These are phyloP conservation scores for Lablab purpureus DNA, from an alignment of 306 rosid species.

Conservation along the genomic window DNA sequence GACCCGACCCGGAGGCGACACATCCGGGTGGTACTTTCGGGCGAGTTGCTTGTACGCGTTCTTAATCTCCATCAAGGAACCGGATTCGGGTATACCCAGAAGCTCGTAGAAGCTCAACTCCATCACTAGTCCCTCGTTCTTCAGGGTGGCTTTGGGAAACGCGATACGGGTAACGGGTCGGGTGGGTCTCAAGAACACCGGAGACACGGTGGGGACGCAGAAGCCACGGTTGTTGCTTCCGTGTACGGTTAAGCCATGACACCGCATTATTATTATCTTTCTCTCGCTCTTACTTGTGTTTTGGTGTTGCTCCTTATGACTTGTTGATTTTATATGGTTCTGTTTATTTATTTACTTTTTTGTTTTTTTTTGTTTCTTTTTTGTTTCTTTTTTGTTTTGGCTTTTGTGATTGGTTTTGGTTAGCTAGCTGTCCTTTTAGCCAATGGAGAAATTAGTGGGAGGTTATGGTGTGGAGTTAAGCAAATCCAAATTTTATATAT, in stretches of 20 bases:
- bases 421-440: neutral
- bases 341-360: neutral
- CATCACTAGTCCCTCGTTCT: conserved; percentile 50
- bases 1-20: conserved; percentile 86
- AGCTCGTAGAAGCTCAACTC: conserved; percentile 72
- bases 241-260: conserved; percentile 39
- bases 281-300: neutral
- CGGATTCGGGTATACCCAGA: conserved; percentile 75
- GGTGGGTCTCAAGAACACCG: conserved; percentile 28
- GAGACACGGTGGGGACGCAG: conserved; percentile 47
- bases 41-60: conserved; percentile 88
- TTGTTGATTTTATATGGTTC: neutral
- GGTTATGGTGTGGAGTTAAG: neutral
- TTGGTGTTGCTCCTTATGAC: neutral
- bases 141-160: conserved; percentile 37
- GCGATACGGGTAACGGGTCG: conserved; percentile 35
- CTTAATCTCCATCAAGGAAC: conserved; percentile 74
- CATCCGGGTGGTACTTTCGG: conserved; percentile 90
- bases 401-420: neutral
- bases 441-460: neutral
- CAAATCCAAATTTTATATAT: neutral
- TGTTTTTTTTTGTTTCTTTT: no score
- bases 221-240: conserved; percentile 64
- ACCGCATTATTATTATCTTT: neutral
- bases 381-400: neutral